Percentiles rank a stretch among this genome's conserved stretches.
These are phyloP conservation scores for Incumbomyces lentus DNA, from an alignment of 2,329 filamentous ascomycete species.

Conservation along the genomic window DNA sequence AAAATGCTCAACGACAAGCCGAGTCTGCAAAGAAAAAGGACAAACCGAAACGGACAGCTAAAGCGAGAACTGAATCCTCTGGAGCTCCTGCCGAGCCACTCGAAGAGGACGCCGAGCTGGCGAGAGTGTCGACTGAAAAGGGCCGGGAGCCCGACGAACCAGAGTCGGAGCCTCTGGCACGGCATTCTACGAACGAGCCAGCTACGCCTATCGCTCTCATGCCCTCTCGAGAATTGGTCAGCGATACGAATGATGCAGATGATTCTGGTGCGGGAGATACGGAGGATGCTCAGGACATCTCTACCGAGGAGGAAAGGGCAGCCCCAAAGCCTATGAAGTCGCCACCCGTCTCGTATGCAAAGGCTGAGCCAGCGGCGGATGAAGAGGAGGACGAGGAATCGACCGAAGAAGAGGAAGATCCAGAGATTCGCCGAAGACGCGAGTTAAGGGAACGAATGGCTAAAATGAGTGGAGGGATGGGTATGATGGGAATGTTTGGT, in stretches of 20 bases:
- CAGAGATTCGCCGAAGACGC: constrained; percentile 72
- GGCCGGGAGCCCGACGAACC: constrained; percentile 23
- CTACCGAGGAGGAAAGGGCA: constrained; percentile 62
- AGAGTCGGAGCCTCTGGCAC: constrained; percentile 25
- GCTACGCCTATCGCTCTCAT: constrained; percentile 17
- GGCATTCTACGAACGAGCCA: constrained; percentile 1
- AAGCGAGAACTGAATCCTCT: constrained; percentile 49
- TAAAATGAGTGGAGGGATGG: constrained; percentile 96
- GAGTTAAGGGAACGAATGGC: constrained; percentile 93
- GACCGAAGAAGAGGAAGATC: constrained; percentile 78
- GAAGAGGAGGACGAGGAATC: constrained; percentile 54
- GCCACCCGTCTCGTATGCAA: constrained; percentile 3
- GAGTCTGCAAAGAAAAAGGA: constrained; percentile 72
- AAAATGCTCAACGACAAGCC: constrained; percentile 73
- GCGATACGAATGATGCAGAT: constrained; percentile 56
- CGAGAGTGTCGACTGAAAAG: constrained; percentile 20
- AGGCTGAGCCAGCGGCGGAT: constrained; percentile 28
- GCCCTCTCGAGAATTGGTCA: constrained; percentile 43
- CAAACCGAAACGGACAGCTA: constrained; percentile 67
- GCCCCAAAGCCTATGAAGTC: constrained; percentile 36
- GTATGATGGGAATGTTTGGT: constrained; percentile 89
- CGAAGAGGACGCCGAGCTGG: constrained; percentile 19
- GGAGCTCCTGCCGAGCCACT: constrained; percentile 13
- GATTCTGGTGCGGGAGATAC: constrained; percentile 54
- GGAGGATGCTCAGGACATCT: constrained; percentile 51